Evolutionary conservation across 2,329 filamentous ascomycete genomes (phyloP), one percentile per base, ranked within the genome.

Genomic region (Pseudopyrenochaeta lycopersici): DNA sequence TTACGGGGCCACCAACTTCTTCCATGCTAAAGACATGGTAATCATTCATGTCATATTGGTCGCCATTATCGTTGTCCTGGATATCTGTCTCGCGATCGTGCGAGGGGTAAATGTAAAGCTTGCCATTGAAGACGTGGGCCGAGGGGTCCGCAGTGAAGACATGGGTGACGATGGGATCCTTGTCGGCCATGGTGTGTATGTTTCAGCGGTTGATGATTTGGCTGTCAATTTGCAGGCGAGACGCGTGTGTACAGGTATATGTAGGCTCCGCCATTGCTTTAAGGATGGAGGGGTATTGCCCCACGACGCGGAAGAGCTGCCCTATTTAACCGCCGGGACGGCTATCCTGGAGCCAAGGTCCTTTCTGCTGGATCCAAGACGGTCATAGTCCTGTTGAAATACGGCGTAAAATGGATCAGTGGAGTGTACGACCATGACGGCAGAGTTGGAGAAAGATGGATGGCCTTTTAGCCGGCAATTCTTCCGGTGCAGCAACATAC

Each of bases 11-110:
- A 55, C 81, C 82, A 20, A 85, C 78, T 1, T 82, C 78, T 49
- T 85, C 82, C 52, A 84, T 78, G 61, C 84, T 88, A 76, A 92
- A 88, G 72, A 93, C 90, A 75, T 92, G 90, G 81, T 93, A 93
- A 79, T 93, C 90, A 50, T 79, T 82, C 90, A 92, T 93, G 78
- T 91, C 90, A 74, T 92, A 92, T 73, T 92, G 90, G 77, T 92
- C 90, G 70, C 90, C 90, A 82, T 92, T 91, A 81, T 92, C 90
- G 78, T 93, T 92, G 81, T 89, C 88, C 52, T 84, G 52, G 73
- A 91, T 90, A 74, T 87, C 84, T 4, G 88, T 90, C 74, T 91
- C 88, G 62, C 89, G 85, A 76, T 93, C 90, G 77, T 93, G 90
- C 18, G 89, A 92, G 17, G 90, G 90, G 78, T 92, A 93, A 76